phyloP scores from a whole-genome alignment of 495 filamentous ascomycete genomes.

The Podospora anserina region DNA sequence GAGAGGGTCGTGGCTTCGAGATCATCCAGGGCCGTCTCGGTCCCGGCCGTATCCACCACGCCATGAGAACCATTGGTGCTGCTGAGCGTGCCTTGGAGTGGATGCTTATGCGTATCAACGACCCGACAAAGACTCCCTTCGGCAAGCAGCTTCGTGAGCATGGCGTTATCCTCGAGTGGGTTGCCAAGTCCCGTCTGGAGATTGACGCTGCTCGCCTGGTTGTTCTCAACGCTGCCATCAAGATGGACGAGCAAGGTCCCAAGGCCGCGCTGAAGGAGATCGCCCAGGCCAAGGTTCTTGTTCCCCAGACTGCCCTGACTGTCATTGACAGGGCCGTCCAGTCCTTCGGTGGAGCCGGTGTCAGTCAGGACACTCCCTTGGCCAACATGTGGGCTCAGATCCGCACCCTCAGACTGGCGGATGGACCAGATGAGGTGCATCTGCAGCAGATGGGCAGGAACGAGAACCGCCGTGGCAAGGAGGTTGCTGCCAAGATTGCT shows the following conservation, averaged over 20 bases:
- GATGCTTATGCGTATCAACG: slow-evolving; percentile 86
- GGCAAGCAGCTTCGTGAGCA: slow-evolving; percentile 75
- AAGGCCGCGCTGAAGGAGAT: slow-evolving; percentile 82
- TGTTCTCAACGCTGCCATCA: slow-evolving; percentile 85
- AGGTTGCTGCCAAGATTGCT: slow-evolving; percentile 59
- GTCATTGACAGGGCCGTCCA: slow-evolving; percentile 89
- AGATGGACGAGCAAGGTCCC: slow-evolving; percentile 78
- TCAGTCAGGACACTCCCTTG: slow-evolving; percentile 87
- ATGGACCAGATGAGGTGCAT: slow-evolving; percentile 93
- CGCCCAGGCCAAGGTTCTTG: slow-evolving; percentile 81
- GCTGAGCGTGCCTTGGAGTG: slow-evolving; percentile 82
- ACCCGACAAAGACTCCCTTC: slow-evolving; percentile 80
- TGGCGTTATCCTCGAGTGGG: slow-evolving; percentile 91
- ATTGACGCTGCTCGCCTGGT: slow-evolving; percentile 83
- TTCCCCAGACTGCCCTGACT: slow-evolving; percentile 69
- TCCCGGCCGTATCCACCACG: slow-evolving; percentile 90
- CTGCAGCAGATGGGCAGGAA: slow-evolving; percentile 83
- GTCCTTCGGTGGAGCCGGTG: slow-evolving; percentile 78
- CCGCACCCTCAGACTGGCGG: slow-evolving; percentile 78
- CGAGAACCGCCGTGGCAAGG: slow-evolving; percentile 70
- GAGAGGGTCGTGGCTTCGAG: slow-evolving; percentile 90
- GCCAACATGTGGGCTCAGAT: slow-evolving; percentile 83
- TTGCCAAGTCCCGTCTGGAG: slow-evolving; percentile 83
- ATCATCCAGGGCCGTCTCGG: slow-evolving; percentile 93
- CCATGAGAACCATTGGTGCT: slow-evolving; percentile 85